Conservation (phyloP, 1,284 basidiomycete genomes). For the Malassezia equina region DNA sequence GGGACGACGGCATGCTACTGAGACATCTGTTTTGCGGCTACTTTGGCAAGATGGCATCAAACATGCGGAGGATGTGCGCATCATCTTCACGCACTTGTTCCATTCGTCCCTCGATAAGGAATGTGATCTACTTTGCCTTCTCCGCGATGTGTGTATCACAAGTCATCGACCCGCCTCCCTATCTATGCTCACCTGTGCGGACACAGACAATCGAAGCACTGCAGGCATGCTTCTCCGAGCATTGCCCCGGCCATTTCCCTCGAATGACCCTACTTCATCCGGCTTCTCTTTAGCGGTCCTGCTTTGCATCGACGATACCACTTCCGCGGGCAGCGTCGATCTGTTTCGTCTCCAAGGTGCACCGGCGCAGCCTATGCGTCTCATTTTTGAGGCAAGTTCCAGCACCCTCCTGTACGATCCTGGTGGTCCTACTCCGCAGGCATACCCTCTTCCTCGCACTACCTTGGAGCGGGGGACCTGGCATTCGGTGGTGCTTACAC, state of each 20-base stretch:
- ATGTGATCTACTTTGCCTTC: conserved; percentile 19
- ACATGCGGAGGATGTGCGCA: conserved; percentile 20
- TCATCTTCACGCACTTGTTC: conserved; percentile 17
- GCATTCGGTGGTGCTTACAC: conserved; percentile 31
- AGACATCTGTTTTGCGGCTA: background rate
- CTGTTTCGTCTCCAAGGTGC: conserved; percentile 14
- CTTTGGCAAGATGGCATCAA: conserved; percentile 19
- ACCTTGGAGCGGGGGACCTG: conserved; percentile 14
- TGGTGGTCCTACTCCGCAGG: conserved; percentile 5
- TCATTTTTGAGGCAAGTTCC: conserved; percentile 25
- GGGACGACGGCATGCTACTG: background rate
- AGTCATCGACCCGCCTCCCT: conserved; percentile 25
- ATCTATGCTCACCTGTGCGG: conserved; percentile 20
- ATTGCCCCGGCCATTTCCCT: conserved; percentile 32
- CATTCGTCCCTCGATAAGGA: background rate
- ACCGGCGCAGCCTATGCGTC: conserved; percentile 25
- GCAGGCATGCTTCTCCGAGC: conserved; percentile 25
- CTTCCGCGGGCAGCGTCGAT: background rate
- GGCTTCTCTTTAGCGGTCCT: conserved; percentile 28
- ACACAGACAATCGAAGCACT: background rate
- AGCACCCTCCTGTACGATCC: conserved; percentile 23
- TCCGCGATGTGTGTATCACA: conserved; percentile 21
- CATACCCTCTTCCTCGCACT: conserved; percentile 5
- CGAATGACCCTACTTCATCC: conserved; percentile 8
- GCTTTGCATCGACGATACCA: background rate